Evolutionary conservation across 768 basidiomycete genomes (phyloP), one percentile per base, ranked within the genome.

Genomic region (Favolaschia claudopus): DNA sequence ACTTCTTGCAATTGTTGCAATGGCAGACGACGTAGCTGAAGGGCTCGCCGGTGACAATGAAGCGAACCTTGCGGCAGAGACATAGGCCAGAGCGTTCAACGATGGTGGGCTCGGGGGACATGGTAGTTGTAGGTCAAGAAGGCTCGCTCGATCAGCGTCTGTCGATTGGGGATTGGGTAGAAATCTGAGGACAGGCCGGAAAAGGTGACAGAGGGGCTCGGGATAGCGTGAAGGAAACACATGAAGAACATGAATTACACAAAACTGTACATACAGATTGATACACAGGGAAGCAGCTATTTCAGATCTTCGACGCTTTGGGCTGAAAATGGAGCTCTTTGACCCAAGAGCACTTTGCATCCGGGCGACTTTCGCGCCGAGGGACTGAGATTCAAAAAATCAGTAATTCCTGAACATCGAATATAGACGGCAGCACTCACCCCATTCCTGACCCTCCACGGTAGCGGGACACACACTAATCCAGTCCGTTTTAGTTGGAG

Each of bases 1-100:
- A 58, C 44, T 72, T 70, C 46, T 63, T 62, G 67, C 70, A 72
- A 40, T 70, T 69, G 46, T 17, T 43, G 55, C 67, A 68, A 20
- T 67, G 66, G 39, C 69, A 71, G 10, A 67, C 62, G 24, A 52
- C 50, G 53, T 62, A 68, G 3, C 45, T 40, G 44, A 66, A 69
- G 7, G 69, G 53, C 1, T 64, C 54, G 8, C 63, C 63, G 12
- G 28, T n/a, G 5, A 60, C 54, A 1, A 45, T 56, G 45, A 64
- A 64, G 19, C 50, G 54, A 10, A 64, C 27, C 25, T 39, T 34
- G 8, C 19, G 22, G 63, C 63, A 64, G 15, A 64, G 45, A 34
- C 63, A 64, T n/a, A 58, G 52, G 7, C 58, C 63, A 17, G 28
- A 20, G n/a, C 58, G 58, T 17, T 51, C 43, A 13, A 46, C 15